Evolutionary conservation across 306 rosid species (phyloP), one percentile per base, ranked within the genome.

Genomic region (Luffa acutangula): DNA sequence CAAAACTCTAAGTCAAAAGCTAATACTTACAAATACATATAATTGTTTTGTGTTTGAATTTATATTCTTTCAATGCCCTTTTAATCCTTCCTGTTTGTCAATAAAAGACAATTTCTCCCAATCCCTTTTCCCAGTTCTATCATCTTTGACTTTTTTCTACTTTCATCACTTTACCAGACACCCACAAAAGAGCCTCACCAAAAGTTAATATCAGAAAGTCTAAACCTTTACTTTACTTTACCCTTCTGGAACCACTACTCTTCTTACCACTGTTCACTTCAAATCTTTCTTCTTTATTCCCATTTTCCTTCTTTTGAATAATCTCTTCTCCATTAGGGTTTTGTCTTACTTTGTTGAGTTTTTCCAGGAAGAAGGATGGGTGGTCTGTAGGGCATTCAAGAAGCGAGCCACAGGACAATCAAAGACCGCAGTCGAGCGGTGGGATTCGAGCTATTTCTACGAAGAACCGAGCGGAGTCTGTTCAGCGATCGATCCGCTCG

Each of bases 341-440:
- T 67, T 67, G 17, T 15, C 76, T 21, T 10, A 67, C 31, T 72
- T 72, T 0, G 21, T 73, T 49, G 14, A 31, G 3, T 76, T 87
- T 85, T 62, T 85, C 39, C 89, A 95, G 98, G 97, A 95, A 78
- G 97, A 95, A 95, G 98, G 98, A 69, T 95, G 98, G 98, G 98
- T 95, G 10, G 97, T 95, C 0, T 95, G 98, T 83, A 85, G 92
- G 85, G 98, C 98, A 78, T 95, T 95, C 97, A 95, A 89, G 93
- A 95, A 95, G 80, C 84, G 89, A 85, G 82, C 81, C 67, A 93
- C 52, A 6, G 46, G 84, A 36, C 97, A 90, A 84, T 85, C 77
- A 36, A 94, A 89, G 87, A 80, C 69, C 37, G 69, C 67, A 39
- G 81, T 82, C 14, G 96, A 90, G 80, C 90, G 83, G 56, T 91